These are phyloP conservation scores for Chaetomium sp. DNA, from an alignment of 2,329 filamentous ascomycete species.

Conservation along the genomic window DNA sequence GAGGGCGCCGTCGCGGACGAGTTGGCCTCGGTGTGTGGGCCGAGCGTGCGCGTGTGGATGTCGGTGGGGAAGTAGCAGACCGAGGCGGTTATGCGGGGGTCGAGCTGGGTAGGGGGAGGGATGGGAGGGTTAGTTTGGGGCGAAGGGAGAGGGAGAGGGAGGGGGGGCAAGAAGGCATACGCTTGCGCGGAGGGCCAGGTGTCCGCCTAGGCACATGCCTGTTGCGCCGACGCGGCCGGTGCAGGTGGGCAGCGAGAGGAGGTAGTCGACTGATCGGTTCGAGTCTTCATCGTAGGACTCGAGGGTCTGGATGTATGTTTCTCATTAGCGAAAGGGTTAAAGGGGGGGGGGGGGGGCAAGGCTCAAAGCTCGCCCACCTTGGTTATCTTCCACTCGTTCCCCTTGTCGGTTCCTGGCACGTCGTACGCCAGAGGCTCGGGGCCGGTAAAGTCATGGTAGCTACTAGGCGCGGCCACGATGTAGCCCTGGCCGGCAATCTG, in stretches of 20 bases:
- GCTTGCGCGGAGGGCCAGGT: constrained; percentile 67
- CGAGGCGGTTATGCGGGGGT: constrained; percentile 72
- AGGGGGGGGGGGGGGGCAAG: too few species aligned
- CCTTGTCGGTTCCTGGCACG: constrained; percentile 80
- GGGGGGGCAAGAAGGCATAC: constrained; percentile 42
- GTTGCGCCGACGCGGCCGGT: constrained; percentile 78
- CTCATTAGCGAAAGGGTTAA: too few species aligned
- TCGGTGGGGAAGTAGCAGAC: constrained; percentile 94
- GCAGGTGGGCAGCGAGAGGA: constrained; percentile 74
- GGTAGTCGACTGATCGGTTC: constrained; percentile 65
- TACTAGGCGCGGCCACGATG: constrained; percentile 87
- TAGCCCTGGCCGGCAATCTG: constrained; percentile 93
- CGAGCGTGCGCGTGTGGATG: constrained; percentile 78
- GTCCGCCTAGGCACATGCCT: constrained; percentile 92
- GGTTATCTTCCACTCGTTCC: constrained; percentile 82
- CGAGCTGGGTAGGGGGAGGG: constrained; percentile 52
- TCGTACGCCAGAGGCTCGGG: constrained; percentile 85
- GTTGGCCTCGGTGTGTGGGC: constrained; percentile 57
- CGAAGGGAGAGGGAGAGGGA: not conserved
- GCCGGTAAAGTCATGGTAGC: constrained; percentile 90
- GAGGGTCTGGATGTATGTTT: constrained; percentile 59
- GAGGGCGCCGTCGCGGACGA: constrained; percentile 42
- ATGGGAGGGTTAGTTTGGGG: constrained; percentile 19
- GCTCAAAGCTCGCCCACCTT: constrained; percentile 56
- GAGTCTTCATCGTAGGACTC: constrained; percentile 85